phyloP scores from a whole-genome alignment of 2,329 filamentous ascomycete genomes.

The Pseudocercospora pini-densiflorae region DNA sequence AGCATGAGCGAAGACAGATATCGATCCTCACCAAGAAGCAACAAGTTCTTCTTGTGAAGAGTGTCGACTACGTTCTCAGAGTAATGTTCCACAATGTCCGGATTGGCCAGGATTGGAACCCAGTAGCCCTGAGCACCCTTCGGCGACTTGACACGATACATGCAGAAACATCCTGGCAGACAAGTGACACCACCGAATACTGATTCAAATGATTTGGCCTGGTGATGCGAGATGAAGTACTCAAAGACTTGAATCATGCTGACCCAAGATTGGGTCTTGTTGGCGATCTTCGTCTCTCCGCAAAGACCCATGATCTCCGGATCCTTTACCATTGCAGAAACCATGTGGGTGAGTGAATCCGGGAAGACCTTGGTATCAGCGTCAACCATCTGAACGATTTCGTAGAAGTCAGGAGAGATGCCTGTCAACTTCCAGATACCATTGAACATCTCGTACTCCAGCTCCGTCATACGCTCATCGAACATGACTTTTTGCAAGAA shows the following conservation, averaged over 20 bases:
- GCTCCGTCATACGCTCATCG: conserved; percentile 98
- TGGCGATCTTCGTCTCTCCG: conserved; percentile 99
- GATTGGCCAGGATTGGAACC: conserved; percentile 98
- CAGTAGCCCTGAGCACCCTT: conserved; percentile 99
- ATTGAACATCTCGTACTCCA: conserved; percentile 99
- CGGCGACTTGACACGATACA: conserved; percentile 99
- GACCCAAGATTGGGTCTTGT: conserved; percentile 94
- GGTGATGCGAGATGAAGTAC: conserved; percentile 98
- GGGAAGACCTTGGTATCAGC: conserved; percentile 99
- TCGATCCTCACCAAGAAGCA: conserved; percentile 90
- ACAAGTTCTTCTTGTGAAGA: conserved; percentile 94
- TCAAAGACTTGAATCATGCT: conserved; percentile 99
- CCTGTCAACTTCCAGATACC: conserved; percentile 98
- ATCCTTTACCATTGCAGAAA: conserved; percentile 98
- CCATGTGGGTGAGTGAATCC: conserved; percentile 97
- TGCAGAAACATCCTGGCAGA: conserved; percentile 98
- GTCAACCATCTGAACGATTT: conserved; percentile 98
- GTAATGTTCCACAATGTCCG: conserved; percentile 98
- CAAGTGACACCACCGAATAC: conserved; percentile 99
- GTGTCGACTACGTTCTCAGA: conserved; percentile 99
- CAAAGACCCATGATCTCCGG: conserved; percentile 99
- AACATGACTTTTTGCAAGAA: conserved; percentile 99
- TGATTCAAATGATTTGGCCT: conserved; percentile 96
- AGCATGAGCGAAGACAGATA: conserved; percentile 98
- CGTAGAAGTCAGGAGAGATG: conserved; percentile 97